These are phyloP conservation scores for Endogone sp. DNA, from an alignment of 192 early-diverging fungal species.

Conservation along the genomic window DNA sequence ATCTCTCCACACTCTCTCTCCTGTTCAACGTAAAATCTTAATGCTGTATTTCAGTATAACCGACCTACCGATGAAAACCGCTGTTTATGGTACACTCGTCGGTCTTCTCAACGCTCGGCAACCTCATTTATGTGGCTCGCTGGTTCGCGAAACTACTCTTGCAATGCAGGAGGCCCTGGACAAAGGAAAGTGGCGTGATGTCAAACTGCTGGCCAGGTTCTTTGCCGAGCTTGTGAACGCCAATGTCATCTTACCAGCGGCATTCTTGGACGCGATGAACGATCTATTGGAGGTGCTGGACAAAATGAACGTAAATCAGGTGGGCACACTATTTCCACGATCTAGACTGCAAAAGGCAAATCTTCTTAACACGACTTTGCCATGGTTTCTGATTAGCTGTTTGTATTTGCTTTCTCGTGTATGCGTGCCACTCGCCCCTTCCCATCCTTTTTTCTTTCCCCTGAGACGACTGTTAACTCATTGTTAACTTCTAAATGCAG, in stretches of 20 bases:
- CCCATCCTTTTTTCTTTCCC: no score
- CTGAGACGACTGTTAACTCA: no score
- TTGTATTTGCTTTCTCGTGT: no score
- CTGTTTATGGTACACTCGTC: constrained; percentile 75
- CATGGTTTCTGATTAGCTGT: no score
- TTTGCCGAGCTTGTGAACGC: constrained; percentile 78
- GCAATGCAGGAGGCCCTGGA: constrained; percentile 53
- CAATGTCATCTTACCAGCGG: constrained; percentile 64
- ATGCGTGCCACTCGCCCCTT: no score
- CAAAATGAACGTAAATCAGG: constrained; percentile 35
- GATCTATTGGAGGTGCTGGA: constrained; percentile 56
- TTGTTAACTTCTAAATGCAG: no score
- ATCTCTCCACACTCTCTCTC: no score
- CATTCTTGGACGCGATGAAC: constrained; percentile 63
- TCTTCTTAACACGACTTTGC: no score
- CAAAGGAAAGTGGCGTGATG: constrained; percentile 58
- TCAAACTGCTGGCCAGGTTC: constrained; percentile 77
- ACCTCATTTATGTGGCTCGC: constrained; percentile 52
- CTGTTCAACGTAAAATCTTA: constrained; percentile 22
- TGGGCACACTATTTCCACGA: no score
- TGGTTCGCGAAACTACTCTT: constrained; percentile 57
- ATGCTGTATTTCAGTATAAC: constrained; percentile 51
- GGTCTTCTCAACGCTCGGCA: constrained; percentile 80
- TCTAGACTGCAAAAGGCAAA: no score
- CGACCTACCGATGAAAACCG: constrained; percentile 71